A percentile compares a stretch with the other conserved stretches of the same genome.
Evolutionary conservation across 495 filamentous ascomycete genomes (phyloP).

Genomic region (Penicillium bovifimosum): DNA sequence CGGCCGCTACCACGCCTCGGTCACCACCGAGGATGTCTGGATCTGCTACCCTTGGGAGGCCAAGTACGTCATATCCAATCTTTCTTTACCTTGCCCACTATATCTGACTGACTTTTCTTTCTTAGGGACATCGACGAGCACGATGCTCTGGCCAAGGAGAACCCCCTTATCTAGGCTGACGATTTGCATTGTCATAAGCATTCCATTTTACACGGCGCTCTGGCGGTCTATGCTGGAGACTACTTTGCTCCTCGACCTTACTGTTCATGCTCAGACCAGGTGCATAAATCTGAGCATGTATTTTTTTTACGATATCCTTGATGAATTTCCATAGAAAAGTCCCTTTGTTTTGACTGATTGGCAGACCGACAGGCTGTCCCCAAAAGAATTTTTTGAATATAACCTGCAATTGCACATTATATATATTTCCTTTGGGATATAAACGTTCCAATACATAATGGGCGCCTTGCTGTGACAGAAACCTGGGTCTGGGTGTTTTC

Average conservation of each 20-base stretch:
- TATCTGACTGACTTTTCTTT: constrained; percentile 5
- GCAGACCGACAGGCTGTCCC: not conserved
- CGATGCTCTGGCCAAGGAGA: constrained; percentile 61
- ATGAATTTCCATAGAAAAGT: constrained; percentile 28
- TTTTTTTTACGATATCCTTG: constrained; percentile 28
- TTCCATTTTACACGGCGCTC: constrained; percentile 21
- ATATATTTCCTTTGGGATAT: not conserved
- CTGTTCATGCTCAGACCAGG: constrained; percentile 8
- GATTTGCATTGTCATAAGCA: constrained; percentile 19
- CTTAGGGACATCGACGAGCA: constrained; percentile 85
- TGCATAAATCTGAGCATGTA: constrained; percentile 12
- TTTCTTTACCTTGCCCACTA: not conserved
- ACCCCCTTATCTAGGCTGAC: constrained; percentile 32
- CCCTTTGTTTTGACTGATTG: constrained; percentile 2
- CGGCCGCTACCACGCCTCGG: constrained; percentile 75
- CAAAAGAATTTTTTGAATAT: not conserved
- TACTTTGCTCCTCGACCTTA: constrained; percentile 10
- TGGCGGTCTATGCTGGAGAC: constrained; percentile 9
- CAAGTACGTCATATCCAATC: constrained; percentile 43
- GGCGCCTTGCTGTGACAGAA: not conserved
- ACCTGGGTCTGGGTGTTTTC: not conserved
- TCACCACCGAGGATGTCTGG: constrained; percentile 89
- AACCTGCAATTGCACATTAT: not conserved
- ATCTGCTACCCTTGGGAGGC: constrained; percentile 99
- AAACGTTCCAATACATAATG: not conserved